Conservation (phyloP, 768 basidiomycete species). For the Coprinopsis cinerea region DNA sequence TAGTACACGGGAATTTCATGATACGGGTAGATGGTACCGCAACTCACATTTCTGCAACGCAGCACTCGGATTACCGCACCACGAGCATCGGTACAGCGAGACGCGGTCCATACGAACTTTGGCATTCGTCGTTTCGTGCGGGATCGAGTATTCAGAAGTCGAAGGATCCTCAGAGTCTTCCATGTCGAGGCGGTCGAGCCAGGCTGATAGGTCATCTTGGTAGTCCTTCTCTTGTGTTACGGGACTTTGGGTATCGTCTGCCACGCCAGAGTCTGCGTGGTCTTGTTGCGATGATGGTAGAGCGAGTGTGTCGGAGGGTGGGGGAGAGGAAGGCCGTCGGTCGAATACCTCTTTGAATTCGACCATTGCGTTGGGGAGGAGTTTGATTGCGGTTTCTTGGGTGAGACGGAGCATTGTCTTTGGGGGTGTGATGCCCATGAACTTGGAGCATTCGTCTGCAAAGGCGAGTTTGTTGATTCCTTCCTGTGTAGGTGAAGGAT, state of each 20-base stretch:
- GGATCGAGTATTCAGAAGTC: conserved; percentile 11
- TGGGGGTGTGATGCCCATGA: conserved; percentile 42
- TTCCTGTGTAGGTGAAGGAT: conserved; percentile 14
- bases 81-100: conserved; percentile 53
- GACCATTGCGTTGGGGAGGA: conserved; percentile 38
- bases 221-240: conserved; percentile 26
- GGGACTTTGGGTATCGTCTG: conserved; percentile 20
- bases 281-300: too few relatives aligned
- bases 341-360: conserved; percentile 44
- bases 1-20: too few relatives aligned
- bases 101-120: conserved; percentile 19
- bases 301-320: too few relatives aligned
- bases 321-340: too few relatives aligned
- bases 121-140: not conserved
- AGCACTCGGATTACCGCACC: conserved; percentile 52
- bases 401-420: conserved; percentile 49
- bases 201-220: conserved; percentile 53
- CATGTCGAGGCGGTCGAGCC: conserved; percentile 47
- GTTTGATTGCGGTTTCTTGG: conserved; percentile 41
- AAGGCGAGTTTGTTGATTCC: conserved; percentile 39
- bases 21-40: too few relatives aligned
- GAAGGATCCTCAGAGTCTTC: conserved; percentile 22
- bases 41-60: conserved; percentile 8
- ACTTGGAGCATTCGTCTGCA: conserved; percentile 45
- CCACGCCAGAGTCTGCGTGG: too few relatives aligned